Conservation (phyloP, 306 rosid genomes). For the Oemleria cerasiformis region DNA sequence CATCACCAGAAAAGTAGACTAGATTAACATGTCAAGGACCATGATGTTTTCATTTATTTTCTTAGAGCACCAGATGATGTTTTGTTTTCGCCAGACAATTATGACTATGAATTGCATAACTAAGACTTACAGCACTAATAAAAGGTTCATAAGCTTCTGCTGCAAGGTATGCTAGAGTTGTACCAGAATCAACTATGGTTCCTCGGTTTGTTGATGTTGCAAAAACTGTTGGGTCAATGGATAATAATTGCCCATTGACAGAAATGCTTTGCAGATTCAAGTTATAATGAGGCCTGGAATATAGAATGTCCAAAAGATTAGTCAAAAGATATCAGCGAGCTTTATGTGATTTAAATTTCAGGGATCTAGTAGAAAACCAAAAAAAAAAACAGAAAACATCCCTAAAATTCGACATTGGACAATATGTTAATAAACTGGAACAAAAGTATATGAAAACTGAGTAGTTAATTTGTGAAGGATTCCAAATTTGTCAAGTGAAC, state of each 20-base stretch:
- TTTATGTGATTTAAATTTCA: slow-evolving; percentile 7
- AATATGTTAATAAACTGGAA: background rate
- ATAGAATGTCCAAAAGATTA: slow-evolving; percentile 17
- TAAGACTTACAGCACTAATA: slow-evolving; percentile 71
- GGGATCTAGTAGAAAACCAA: background rate
- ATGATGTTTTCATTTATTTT: slow-evolving; percentile 12
- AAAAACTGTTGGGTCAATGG: slow-evolving; percentile 67
- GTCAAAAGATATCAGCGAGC: slow-evolving; percentile 14
- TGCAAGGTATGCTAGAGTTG: slow-evolving; percentile 95
- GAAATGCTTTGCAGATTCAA: slow-evolving; percentile 87
- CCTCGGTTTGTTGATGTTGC: slow-evolving; percentile 77
- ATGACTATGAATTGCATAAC: slow-evolving; percentile 25
- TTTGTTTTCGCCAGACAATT: slow-evolving; percentile 6
- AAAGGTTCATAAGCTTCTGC: slow-evolving; percentile 84
- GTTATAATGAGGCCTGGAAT: slow-evolving; percentile 94
- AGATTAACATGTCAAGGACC: slow-evolving; percentile 5
- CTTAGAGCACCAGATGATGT: slow-evolving; percentile 19
- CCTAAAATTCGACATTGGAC: background rate
- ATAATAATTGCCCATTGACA: slow-evolving; percentile 63
- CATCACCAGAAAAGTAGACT: background rate
- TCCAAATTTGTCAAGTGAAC: background rate
- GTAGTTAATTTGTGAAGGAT: background rate
- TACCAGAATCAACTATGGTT: slow-evolving; percentile 93
- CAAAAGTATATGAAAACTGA: background rate
- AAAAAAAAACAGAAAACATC: background rate